Evolutionary conservation across 2,329 filamentous ascomycete species (phyloP), one percentile per base, ranked within the genome.

Genomic region (Capronia epimyces): DNA sequence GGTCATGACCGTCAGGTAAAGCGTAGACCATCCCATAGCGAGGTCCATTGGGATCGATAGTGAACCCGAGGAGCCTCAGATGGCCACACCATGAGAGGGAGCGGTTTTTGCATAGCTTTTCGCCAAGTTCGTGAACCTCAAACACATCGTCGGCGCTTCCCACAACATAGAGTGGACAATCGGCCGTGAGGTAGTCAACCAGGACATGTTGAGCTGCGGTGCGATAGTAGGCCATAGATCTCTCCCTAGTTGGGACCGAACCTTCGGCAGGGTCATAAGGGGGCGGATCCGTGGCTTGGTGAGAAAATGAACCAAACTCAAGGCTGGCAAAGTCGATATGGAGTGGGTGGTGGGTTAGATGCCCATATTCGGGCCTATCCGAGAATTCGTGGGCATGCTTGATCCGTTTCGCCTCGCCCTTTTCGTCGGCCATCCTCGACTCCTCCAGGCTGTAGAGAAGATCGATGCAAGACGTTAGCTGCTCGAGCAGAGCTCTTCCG

Each of bases 371-470:
- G 13, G 50, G 46, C 5, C 34, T 50, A 34, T 57, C 54, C 27
- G 51, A 50, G 12, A 37, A 39, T 1, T 46, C 46, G 18, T 57
- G 55, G 2, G 41, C 49, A 22, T 55, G 54, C 42, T 57, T 59
- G 16, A 40, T 43, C 15, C 53, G 42, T 43, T 58, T 58, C 2
- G 43, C 46, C 16, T 57, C 48, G 36, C 43, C 53, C 34, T 58
- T 56, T 31, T 60, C 56, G 21, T 55, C 49, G 8, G 50, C 54
- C 37, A 54, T 75, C 21, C 78, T 71, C 22, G 77, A 77, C 45
- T 75, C 69, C 3, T 79, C 82, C n/a, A 84, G 68, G 59, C 82
- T 78, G 62, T 83, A 84, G 18, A 84, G 71, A 0, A 78, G 79
- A 65, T 84, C 81, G 59, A 84, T 83, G 43, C 79, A 82, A 3